A percentile compares a stretch with the other conserved stretches of the same genome.
Evolutionary conservation across 2,329 filamentous ascomycete genomes (phyloP).

Genomic region (Xylariaceae sp.): DNA sequence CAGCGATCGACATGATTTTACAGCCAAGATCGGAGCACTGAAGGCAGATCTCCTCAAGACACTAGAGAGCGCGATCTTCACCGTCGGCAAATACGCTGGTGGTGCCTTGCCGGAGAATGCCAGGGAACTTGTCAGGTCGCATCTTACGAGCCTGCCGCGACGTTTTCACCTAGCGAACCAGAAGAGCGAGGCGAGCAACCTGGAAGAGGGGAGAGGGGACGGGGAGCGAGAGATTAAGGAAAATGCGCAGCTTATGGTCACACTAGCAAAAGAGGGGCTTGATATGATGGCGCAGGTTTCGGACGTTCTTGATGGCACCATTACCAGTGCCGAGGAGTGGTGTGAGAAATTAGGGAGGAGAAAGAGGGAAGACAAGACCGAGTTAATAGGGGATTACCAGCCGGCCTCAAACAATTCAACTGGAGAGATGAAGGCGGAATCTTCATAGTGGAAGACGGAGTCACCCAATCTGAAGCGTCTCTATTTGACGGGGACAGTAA

Average conservation of each 20-base stretch:
- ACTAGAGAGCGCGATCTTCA: constrained; percentile 75
- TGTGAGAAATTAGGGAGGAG: constrained; percentile 68
- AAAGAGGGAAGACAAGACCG: constrained; percentile 31
- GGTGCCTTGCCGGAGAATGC: constrained; percentile 89
- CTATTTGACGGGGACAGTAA: too few relatives aligned
- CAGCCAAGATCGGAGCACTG: constrained; percentile 62
- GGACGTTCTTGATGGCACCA: constrained; percentile 80
- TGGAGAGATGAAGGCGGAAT: too few relatives aligned
- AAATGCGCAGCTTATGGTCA: constrained; percentile 71
- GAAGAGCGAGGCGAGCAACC: constrained; percentile 30
- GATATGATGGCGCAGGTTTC: constrained; percentile 95
- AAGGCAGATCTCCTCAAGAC: constrained; percentile 71
- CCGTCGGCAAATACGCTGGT: constrained; percentile 87
- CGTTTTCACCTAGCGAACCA: constrained; percentile 73
- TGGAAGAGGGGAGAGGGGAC: constrained; percentile 35
- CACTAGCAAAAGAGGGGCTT: constrained; percentile 83
- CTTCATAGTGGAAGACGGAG: too few relatives aligned
- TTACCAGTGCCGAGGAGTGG: constrained; percentile 89
- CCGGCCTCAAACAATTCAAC: too few relatives aligned
- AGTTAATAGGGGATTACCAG: constrained; percentile 13
- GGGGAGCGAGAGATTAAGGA: constrained; percentile 45
- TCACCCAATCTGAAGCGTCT: too few relatives aligned
- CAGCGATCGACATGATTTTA: constrained; percentile 46
- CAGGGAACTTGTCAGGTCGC: constrained; percentile 72
- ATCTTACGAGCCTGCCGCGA: constrained; percentile 79